Percentiles rank a stretch among this genome's conserved stretches.
phyloP scores from a whole-genome alignment of 202 grass and related monocot species.

The Panicum virgatum region DNA sequence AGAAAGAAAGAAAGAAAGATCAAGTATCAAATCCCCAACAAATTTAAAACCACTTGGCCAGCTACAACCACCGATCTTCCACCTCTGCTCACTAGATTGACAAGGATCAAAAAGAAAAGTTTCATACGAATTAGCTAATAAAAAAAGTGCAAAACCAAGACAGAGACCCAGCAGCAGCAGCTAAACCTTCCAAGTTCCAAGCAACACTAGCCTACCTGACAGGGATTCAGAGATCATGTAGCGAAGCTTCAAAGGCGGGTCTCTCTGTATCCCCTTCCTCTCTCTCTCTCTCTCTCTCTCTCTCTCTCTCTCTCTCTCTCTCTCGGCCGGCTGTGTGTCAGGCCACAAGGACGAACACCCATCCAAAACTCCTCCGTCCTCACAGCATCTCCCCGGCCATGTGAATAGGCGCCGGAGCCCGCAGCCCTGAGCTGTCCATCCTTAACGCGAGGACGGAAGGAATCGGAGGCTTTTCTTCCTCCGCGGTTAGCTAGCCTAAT shows the following conservation, averaged over 20 bases:
- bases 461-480: conserved; percentile 42
- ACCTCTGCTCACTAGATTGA: not conserved
- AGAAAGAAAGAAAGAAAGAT: not conserved
- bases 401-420: conserved; percentile 20
- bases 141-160: conserved; percentile 34
- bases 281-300: conserved; percentile 20
- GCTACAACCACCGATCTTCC: not conserved
- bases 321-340: not conserved
- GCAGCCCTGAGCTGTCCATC: conserved; percentile 40
- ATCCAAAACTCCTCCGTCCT: conserved; percentile 37
- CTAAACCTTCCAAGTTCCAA: not conserved
- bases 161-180: conserved; percentile 4
- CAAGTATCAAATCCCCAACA: not conserved
- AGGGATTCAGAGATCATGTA: conserved; percentile 35
- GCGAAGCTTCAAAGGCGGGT: conserved; percentile 1
- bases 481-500: conserved; percentile 36
- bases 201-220: conserved; percentile 27
- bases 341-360: not conserved
- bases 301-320: conserved; percentile 22
- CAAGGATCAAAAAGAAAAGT: not conserved
- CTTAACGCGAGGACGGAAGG: conserved; percentile 48
- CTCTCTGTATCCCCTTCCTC: conserved; percentile 6
- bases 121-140: not conserved
- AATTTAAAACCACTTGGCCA: not conserved
- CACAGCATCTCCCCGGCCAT: conserved; percentile 31